Evolutionary conservation across 495 filamentous ascomycete species (phyloP).

Genomic region (Terfezia boudieri): DNA sequence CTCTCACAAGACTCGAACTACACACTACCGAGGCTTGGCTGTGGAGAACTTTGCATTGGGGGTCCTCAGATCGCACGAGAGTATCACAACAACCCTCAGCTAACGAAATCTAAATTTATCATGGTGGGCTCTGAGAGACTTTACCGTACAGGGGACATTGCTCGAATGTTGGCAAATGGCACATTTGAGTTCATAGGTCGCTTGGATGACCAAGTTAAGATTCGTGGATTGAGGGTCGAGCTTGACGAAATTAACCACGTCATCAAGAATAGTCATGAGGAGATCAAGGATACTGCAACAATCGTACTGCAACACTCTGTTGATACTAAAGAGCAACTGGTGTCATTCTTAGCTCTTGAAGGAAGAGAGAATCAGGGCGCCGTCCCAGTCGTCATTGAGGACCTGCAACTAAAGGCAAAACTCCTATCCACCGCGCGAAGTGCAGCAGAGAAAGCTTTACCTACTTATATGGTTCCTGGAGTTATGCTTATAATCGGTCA

Average conservation of each 20-base stretch:
- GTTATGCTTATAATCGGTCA: constrained; percentile 16
- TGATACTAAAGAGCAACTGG: constrained; percentile 40
- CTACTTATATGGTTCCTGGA: constrained; percentile 20
- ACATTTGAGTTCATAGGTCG: constrained; percentile 29
- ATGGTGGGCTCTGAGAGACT: constrained; percentile 16
- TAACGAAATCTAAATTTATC: constrained; percentile 21
- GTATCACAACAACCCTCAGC: constrained; percentile 22
- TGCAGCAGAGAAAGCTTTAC: constrained; percentile 11
- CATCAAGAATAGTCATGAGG: constrained; percentile 17
- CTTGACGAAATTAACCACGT: constrained; percentile 30
- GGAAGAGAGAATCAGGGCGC: constrained; percentile 10
- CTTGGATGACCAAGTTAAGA: constrained; percentile 28
- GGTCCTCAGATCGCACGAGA: constrained; percentile 21
- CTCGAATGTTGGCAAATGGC: constrained; percentile 24
- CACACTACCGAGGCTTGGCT: constrained; percentile 12
- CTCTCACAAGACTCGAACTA: constrained; percentile 4
- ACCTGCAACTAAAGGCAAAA: constrained; percentile 3
- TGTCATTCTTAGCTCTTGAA: constrained; percentile 36
- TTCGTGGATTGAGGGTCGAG: constrained; percentile 30
- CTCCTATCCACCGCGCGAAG: background rate
- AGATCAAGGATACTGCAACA: constrained; percentile 36
- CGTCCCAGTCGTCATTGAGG: constrained; percentile 14
- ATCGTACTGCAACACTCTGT: constrained; percentile 37
- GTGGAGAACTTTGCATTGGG: constrained; percentile 24
- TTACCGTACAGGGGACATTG: constrained; percentile 33